Conservation (phyloP, 805 yeast species). For the Priceomyces fermenticarens region DNA sequence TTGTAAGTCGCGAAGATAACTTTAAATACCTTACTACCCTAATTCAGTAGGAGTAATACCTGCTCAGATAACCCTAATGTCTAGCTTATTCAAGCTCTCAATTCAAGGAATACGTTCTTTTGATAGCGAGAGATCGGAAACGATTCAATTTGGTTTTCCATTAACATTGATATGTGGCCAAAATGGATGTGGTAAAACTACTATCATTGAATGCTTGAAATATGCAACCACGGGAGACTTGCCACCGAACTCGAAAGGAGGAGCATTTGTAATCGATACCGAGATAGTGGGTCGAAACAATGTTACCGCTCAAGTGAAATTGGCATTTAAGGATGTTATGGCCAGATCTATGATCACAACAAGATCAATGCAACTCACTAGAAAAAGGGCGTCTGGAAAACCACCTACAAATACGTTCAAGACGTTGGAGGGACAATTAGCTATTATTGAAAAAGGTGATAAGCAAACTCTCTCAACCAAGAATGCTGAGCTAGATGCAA, state of each 20-base stretch:
- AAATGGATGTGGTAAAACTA: slow-evolving; percentile 96
- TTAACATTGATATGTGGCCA: slow-evolving; percentile 92
- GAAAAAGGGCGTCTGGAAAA: slow-evolving; percentile 47
- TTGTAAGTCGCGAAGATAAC: too few relatives aligned
- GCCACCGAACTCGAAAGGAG: slow-evolving; percentile 95
- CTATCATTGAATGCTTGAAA: slow-evolving; percentile 89
- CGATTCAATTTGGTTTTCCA: slow-evolving; percentile 86
- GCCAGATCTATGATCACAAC: slow-evolving; percentile 82
- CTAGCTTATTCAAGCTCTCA: slow-evolving; percentile 39
- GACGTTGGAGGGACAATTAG: slow-evolving; percentile 85
- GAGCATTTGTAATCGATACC: slow-evolving; percentile 95
- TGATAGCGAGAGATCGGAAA: slow-evolving; percentile 78
- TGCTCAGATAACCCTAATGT: slow-evolving; percentile 21
- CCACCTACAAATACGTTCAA: slow-evolving; percentile 61
- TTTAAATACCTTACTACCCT: too few relatives aligned
- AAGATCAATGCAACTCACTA: slow-evolving; percentile 72
- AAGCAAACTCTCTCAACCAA: slow-evolving; percentile 75
- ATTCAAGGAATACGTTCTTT: slow-evolving; percentile 91
- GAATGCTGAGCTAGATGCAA: slow-evolving; percentile 77
- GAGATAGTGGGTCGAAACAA: slow-evolving; percentile 69
- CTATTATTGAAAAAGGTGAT: slow-evolving; percentile 62
- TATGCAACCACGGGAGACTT: slow-evolving; percentile 94
- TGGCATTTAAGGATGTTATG: slow-evolving; percentile 74
- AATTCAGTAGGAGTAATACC: too few relatives aligned
- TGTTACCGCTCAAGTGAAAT: slow-evolving; percentile 85